Evolutionary conservation across 345 rosid genomes (phyloP).

Genomic region (Salix koriyanagi): DNA sequence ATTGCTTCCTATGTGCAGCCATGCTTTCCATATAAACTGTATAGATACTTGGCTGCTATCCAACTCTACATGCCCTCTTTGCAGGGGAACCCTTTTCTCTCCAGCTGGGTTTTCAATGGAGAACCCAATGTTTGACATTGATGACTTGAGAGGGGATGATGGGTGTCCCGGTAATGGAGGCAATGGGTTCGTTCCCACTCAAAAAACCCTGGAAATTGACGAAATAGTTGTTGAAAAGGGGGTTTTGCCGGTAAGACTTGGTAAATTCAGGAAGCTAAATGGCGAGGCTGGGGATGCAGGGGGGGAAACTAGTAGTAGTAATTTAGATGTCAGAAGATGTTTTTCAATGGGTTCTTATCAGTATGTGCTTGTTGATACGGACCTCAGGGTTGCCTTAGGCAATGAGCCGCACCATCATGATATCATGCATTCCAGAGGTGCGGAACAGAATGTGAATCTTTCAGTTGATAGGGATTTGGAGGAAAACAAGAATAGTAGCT

Average conservation of each 20-base stretch:
- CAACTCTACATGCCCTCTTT: constrained; percentile 30
- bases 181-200: constrained; percentile 5
- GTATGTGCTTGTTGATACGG: constrained; percentile 24
- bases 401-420: not conserved
- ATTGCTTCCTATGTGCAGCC: constrained; percentile 26
- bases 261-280: constrained; percentile 26
- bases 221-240: constrained; percentile 19
- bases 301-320: constrained; percentile 32
- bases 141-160: constrained; percentile 21
- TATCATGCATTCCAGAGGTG: constrained; percentile 1
- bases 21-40: constrained; percentile 28
- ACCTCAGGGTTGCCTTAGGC: constrained; percentile 23
- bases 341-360: constrained; percentile 35
- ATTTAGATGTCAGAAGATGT: constrained; percentile 32
- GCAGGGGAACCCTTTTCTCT: constrained; percentile 24
- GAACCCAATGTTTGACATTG: constrained; percentile 27
- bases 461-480: constrained; percentile 16
- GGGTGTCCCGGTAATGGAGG: constrained; percentile 16
- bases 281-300: constrained; percentile 15
- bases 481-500: constrained; percentile 18
- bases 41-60: constrained; percentile 29
- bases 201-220: constrained; percentile 26
- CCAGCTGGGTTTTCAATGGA: constrained; percentile 24
- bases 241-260: constrained; percentile 28
- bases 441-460: constrained; percentile 1